Evolutionary conservation across 108 stramenopile genomes (phyloP).

Genomic region (Pseudonitzschia delicatissima): DNA sequence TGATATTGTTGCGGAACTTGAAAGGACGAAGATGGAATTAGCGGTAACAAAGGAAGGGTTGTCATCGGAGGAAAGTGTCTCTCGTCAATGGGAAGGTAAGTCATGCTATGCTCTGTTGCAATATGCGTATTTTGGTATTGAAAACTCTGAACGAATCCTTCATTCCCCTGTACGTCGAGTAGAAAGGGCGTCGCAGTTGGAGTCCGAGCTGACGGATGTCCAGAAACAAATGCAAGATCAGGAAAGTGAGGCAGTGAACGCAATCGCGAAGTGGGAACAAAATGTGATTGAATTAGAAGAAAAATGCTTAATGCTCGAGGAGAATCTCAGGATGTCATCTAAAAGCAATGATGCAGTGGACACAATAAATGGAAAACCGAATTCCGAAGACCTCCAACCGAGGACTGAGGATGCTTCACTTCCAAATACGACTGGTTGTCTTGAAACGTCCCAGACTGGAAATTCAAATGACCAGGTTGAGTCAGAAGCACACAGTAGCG

Average conservation of each 20-base stretch:
- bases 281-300: neutral
- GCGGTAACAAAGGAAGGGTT: conserved; percentile 6
- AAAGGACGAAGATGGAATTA: neutral
- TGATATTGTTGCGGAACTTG: conserved; percentile 1
- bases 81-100: conserved; percentile 16
- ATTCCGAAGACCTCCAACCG: neutral
- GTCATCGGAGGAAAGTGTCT: neutral
- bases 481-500: neutral
- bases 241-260: conserved; percentile 7
- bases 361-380: neutral
- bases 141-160: neutral
- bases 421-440: neutral
- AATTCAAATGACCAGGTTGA: neutral
- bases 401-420: neutral
- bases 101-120: neutral
- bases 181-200: conserved; percentile 30
- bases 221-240: conserved; percentile 22
- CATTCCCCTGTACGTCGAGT: conserved; percentile 10
- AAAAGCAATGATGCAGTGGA: conserved; percentile 1
- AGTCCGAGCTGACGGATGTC: conserved; percentile 26
- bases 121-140: neutral
- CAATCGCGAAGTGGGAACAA: neutral
- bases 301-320: neutral
- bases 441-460: neutral
- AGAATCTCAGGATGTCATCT: neutral